phyloP scores from a whole-genome alignment of 257 asterid genomes.

The Fraxinus americana region DNA sequence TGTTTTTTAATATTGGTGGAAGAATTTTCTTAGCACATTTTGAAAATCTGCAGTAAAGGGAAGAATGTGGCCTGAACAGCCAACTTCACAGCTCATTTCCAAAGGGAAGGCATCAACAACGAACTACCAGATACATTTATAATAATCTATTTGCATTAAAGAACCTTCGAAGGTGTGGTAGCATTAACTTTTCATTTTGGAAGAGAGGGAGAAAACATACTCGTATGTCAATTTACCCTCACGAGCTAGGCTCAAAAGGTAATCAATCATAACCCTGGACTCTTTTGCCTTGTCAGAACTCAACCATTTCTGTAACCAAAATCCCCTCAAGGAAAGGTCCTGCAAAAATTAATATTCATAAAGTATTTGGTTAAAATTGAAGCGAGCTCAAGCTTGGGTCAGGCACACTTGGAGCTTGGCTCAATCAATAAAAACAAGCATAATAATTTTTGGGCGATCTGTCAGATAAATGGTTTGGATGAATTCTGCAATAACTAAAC shows the following conservation, averaged over 20 bases:
- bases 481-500: not conserved
- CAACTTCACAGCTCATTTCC: too few relatives aligned
- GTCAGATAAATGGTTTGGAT: not conserved
- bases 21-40: not conserved
- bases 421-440: not conserved
- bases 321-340: conserved; percentile 91
- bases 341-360: conserved; percentile 25
- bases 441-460: not conserved
- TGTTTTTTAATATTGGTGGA: not conserved
- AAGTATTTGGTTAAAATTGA: not conserved
- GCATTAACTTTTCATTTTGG: not conserved
- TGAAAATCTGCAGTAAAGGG: not conserved
- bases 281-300: conserved; percentile 64
- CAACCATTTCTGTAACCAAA: conserved; percentile 94
- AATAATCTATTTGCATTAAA: not conserved
- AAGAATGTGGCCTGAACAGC: not conserved
- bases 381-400: not conserved
- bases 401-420: not conserved
- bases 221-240: conserved; percentile 77
- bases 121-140: not conserved
- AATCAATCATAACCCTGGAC: conserved; percentile 71
- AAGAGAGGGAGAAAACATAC: conserved; percentile 39
- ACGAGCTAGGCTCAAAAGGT: conserved; percentile 65
- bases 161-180: not conserved
- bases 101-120: not conserved